These are phyloP conservation scores for Cordyceps cateniannulata DNA, from an alignment of 2,329 filamentous ascomycete genomes.

Conservation along the genomic window DNA sequence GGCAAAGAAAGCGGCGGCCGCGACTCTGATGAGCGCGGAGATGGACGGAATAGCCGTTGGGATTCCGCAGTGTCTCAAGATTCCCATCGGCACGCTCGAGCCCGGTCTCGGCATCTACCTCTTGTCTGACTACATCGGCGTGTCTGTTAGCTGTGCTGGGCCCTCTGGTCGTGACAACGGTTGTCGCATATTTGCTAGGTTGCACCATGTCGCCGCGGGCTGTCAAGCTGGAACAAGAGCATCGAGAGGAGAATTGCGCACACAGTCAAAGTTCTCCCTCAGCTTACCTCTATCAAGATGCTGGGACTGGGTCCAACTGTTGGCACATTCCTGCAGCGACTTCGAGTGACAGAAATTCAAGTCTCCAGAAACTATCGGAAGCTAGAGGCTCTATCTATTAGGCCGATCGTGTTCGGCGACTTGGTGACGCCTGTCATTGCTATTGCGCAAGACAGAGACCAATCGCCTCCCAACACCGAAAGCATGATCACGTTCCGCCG, in stretches of 20 bases:
- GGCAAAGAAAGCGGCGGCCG: conserved; percentile 21
- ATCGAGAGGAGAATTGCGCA: neutral
- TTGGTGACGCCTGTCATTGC: neutral
- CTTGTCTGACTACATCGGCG: neutral
- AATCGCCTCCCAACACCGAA: neutral
- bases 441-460: neutral
- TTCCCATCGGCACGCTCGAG: neutral
- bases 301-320: neutral
- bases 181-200: neutral
- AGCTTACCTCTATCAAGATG: conserved; percentile 2
- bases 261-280: neutral
- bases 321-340: neutral
- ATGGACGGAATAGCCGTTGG: neutral
- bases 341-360: neutral
- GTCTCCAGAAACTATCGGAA: neutral
- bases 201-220: neutral
- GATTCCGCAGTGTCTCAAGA: neutral
- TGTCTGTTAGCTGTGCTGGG: neutral
- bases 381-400: neutral
- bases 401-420: neutral
- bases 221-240: neutral
- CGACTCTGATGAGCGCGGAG: conserved; percentile 7
- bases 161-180: neutral
- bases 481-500: neutral
- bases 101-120: neutral